These are phyloP conservation scores for Ganoderma sp. DNA, from an alignment of 1,284 basidiomycete species.

Conservation along the genomic window DNA sequence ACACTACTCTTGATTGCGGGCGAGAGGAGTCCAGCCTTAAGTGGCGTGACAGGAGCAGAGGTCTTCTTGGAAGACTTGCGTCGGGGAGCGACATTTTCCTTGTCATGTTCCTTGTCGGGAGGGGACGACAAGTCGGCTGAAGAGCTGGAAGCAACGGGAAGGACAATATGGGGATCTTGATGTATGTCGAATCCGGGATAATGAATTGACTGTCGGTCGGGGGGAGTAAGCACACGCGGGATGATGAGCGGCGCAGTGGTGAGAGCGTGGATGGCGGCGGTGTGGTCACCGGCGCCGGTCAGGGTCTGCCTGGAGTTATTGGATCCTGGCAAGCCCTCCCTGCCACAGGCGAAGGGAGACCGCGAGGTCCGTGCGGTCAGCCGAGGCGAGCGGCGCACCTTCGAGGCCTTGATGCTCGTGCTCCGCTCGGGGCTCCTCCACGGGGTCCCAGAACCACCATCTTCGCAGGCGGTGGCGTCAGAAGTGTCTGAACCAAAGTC, in stretches of 20 bases:
- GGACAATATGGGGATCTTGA: constrained; percentile 53
- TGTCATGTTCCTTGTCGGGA: constrained; percentile 46
- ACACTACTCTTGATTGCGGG: constrained; percentile 17
- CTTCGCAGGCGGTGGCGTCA: constrained; percentile 18
- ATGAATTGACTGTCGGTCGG: constrained; percentile 65
- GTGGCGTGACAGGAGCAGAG: constrained; percentile 15
- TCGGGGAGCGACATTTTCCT: constrained; percentile 58
- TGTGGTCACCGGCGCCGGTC: constrained; percentile 5
- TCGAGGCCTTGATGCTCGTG: constrained; percentile 1
- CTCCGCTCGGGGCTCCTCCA: constrained; percentile 26
- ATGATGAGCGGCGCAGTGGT: constrained; percentile 41
- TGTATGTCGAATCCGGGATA: constrained; percentile 75
- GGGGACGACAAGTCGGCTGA: constrained; percentile 27
- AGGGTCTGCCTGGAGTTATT: constrained; percentile 10
- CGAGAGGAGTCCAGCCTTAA: constrained; percentile 29
- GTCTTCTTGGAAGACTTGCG: constrained; percentile 25
- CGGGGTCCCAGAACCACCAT: constrained; percentile 23
- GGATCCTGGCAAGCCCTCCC: neutral
- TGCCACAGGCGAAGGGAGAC: neutral
- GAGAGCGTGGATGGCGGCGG: constrained; percentile 30
- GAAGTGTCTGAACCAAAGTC: constrained; percentile 49
- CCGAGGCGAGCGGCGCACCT: constrained; percentile 26
- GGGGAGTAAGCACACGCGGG: constrained; percentile 51
- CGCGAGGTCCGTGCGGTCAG: constrained; percentile 14
- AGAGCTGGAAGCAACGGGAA: constrained; percentile 33